Percentiles rank a stretch among this genome's conserved stretches.
Evolutionary conservation across 2,329 filamentous ascomycete species (phyloP).

Genomic region (Emericellopsis cladophorae): DNA sequence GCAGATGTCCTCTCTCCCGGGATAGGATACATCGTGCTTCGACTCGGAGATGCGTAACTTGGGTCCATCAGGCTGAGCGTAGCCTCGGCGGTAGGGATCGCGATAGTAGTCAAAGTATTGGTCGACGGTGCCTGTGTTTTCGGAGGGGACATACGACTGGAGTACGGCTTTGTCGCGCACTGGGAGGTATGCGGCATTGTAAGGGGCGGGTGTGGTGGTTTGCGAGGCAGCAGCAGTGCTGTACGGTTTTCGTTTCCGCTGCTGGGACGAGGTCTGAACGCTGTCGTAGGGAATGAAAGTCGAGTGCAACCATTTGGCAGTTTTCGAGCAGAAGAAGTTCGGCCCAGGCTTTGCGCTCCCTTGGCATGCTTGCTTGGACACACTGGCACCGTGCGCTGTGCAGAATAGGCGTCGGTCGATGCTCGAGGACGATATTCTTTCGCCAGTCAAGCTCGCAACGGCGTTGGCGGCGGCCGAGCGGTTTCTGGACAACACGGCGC

Average conservation of each 20-base stretch:
- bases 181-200: background rate
- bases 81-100: slow-evolving; percentile 41
- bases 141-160: slow-evolving; percentile 37
- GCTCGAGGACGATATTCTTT: background rate
- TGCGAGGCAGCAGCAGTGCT: slow-evolving; percentile 11
- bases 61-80: slow-evolving; percentile 36
- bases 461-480: slow-evolving; percentile 14
- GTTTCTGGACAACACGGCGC: slow-evolving; percentile 37
- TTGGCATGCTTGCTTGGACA: no score
- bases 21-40: slow-evolving; percentile 32
- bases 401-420: slow-evolving; percentile 6
- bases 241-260: slow-evolving; percentile 11
- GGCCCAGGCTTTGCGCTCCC: no score
- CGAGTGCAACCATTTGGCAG: slow-evolving; percentile 25
- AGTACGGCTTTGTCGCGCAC: slow-evolving; percentile 27
- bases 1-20: slow-evolving; percentile 26
- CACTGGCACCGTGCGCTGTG: slow-evolving; percentile 4
- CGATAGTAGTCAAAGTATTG: slow-evolving; percentile 38
- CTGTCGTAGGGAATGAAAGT: slow-evolving; percentile 20
- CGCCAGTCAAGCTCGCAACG: background rate
- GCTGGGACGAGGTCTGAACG: slow-evolving; percentile 8
- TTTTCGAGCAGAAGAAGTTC: slow-evolving; percentile 16
- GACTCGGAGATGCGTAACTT: slow-evolving; percentile 36
- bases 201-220: slow-evolving; percentile 3
- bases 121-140: slow-evolving; percentile 32